Evolutionary conservation across 2,329 filamentous ascomycete genomes (phyloP), one percentile per base, ranked within the genome.

Genomic region (Fusarium equiseti): DNA sequence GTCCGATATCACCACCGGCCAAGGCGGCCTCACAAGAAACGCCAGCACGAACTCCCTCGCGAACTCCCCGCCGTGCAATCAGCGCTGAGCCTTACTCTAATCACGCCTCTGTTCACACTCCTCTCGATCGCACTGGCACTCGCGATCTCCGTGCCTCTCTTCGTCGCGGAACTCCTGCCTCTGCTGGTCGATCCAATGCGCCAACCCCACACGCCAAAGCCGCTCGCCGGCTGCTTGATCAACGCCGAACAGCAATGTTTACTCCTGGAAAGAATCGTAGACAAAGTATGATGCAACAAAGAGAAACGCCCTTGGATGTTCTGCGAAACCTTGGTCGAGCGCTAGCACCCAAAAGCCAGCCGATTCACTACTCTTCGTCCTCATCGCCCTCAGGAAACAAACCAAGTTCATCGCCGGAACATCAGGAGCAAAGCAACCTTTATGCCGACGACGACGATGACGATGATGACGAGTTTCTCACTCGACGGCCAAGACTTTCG

Each of bases 161-260:
- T 32, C 75, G 80, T 16, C 79, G 80, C 32, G 83, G 83, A 13
- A 81, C 83, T 43, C 83, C 84, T 12, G 83, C 81, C 35, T 87
- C 86, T 3, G 85, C 76, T 13, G 73, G 80, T 4, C 78, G 82
- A 52, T 80, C 79, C 67, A 81, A 83, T 77, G 81, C 81, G 15
- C 81, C 84, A 5, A 91, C 89, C 20, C 89, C 89, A 0, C 89
- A 91, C 75, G 88, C 86, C 49, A 86, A 86, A 71, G 89, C 88
- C 13, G 89, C 89, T 45, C 85, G 85, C 50, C 83, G 86, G 48
- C 85, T 88, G 32, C 82, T 90, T 55, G 85, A 90, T 70, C 84
- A 86, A 68, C 87, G 89, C 8, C 86, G 89, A 44, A 85, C 86
- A 5, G 87, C 87, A 49, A 81, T 89, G 50, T 84, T 89, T 66